Base-by-base conservation (phyloP, 257 asterid genomes). In the Rauvolfia tetraphylla region DNA sequence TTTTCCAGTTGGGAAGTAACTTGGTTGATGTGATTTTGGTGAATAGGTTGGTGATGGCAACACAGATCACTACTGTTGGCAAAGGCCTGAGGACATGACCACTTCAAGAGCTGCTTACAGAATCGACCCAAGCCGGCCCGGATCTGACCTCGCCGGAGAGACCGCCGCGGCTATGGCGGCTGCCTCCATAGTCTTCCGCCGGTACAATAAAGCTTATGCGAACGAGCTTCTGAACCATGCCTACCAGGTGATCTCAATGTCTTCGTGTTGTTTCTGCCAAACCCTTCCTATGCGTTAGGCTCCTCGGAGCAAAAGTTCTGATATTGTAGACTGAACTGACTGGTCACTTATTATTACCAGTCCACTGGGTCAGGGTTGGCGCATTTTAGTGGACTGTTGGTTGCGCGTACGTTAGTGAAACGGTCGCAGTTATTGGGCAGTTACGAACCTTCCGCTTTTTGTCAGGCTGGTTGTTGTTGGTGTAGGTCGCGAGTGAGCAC, bases 141-240 rank as follows among this genome's bases (percentile, higher is more conserved):
- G 98, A 46, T 93, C 98, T 51, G 97, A 93, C 85, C 96, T 93
- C 58, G 98, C 97, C 82, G 98, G 93, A 18, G 98, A 93, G 78
- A 89, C 97, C 25, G 98, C 98, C 44, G 98, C 98, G 29, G 97
- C 98, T 31, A 86, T 93, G 97, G 97, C 97, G 20, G 97, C 98
- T 38, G 97, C 96, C 0, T 90, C 98, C 72, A 81, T 93, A 22
- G 89, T 92, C 73, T 93, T 88, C 96, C 95, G 95, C 86, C 91
- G 87, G 36, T 84, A 73, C 83, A 84, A 93, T 78, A 83, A 85
- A 12, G 75, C 91, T 9, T 94, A 94, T 85, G 78, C 98, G 42
- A 88, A 86, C 17, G 84, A 77, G 84, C 96, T 94, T n/a, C 97
- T 94, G 13, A 81, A 82, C 77, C 98, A 94, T 29, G 95, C 98